Conservation (phyloP, 2,329 filamentous ascomycete genomes). For the Penicillium sp. region DNA sequence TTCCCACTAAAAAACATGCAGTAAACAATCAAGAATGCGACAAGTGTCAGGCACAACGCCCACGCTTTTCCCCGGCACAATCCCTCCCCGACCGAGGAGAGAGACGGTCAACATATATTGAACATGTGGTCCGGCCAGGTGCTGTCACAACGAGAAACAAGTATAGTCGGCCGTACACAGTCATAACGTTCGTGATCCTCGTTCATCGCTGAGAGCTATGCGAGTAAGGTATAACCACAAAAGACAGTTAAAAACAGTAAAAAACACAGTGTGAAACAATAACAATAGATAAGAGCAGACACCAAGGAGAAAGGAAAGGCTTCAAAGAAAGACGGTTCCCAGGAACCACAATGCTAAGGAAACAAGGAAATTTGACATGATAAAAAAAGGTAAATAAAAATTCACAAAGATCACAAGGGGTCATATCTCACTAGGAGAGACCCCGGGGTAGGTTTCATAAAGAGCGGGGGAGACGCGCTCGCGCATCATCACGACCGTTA, state of each 20-base stretch:
- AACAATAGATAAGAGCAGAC: conserved; percentile 30
- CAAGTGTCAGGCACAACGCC: conserved; percentile 7
- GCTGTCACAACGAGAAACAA: conserved; percentile 19
- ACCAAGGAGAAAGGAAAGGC: conserved; percentile 31
- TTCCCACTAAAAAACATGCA: conserved; percentile 14
- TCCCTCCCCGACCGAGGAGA: conserved; percentile 1
- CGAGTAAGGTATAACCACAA: conserved; percentile 43
- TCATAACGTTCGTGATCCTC: conserved; percentile 49
- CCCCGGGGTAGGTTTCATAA: conserved; percentile 15
- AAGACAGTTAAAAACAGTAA: conserved; percentile 18
- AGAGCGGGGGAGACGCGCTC: conserved; percentile 24
- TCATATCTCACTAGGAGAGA: conserved; percentile 20
- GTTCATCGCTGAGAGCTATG: conserved; percentile 44
- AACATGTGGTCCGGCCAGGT: not conserved
- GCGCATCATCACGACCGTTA: conserved; percentile 29
- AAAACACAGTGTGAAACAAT: conserved; percentile 25
- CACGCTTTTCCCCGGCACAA: conserved; percentile 11
- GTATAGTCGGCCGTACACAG: conserved; percentile 41
- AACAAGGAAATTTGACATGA: conserved; percentile 2
- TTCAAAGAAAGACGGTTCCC: conserved; percentile 27
- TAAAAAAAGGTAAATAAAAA: not conserved
- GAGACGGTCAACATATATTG: not conserved
- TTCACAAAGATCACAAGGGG: conserved; percentile 1
- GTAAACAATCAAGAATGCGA: conserved; percentile 19
- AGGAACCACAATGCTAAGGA: conserved; percentile 12